Evolutionary conservation across 2,329 filamentous ascomycete genomes (phyloP).

Genomic region (Nakataea oryzae): DNA sequence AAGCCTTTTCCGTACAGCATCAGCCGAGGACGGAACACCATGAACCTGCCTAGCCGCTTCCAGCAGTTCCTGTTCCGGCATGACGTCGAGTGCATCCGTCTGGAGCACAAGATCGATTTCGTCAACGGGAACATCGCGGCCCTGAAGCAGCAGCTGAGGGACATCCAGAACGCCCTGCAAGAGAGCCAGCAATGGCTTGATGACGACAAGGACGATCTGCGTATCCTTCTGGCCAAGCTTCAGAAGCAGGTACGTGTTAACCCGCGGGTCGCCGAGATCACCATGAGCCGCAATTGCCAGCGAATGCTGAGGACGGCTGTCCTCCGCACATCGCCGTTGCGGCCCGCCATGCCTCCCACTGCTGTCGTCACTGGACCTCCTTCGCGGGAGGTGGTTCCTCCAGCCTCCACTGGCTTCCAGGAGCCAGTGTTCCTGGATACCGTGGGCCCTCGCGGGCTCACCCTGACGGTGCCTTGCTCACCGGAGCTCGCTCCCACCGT

Average conservation of each 20-base stretch:
- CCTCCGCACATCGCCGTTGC: background rate
- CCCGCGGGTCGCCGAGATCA: background rate
- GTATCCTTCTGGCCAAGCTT: background rate
- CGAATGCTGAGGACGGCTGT: background rate
- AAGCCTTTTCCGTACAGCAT: no score
- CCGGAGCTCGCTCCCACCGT: background rate
- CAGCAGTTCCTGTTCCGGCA: background rate
- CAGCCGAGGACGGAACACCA: background rate
- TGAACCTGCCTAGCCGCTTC: background rate
- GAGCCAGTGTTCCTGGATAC: background rate
- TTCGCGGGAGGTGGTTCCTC: background rate
- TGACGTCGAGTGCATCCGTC: background rate
- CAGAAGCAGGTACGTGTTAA: background rate
- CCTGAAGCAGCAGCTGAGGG: background rate
- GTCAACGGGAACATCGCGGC: background rate
- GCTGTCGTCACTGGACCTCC: background rate
- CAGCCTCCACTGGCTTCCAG: background rate
- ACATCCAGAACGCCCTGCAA: background rate
- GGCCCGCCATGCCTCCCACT: background rate
- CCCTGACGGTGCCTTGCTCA: background rate
- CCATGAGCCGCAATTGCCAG: background rate
- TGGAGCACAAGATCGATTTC: background rate
- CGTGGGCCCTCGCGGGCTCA: background rate
- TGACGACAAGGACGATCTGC: background rate
- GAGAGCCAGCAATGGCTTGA: background rate